Percentiles rank a stretch among this genome's conserved stretches.
Conservation (phyloP, 2,329 filamentous ascomycete genomes). For the Cladosporium cucumerinum region DNA sequence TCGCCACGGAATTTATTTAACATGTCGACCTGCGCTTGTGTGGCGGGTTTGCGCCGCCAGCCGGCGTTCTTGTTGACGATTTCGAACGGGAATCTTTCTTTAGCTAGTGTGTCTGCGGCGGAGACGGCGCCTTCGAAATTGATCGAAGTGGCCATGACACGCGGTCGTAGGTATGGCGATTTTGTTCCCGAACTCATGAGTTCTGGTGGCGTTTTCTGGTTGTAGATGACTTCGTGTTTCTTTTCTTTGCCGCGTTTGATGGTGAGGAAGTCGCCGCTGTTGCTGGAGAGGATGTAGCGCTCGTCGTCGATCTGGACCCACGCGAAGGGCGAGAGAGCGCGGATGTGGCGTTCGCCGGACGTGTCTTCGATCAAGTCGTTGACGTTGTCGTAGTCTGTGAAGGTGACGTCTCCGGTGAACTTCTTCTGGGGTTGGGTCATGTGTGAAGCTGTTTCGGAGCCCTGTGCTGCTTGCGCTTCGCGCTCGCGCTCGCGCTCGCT, state of each 20-base stretch:
- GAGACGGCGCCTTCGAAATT: constrained; percentile 74
- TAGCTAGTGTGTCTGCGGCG: constrained; percentile 67
- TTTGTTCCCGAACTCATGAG: constrained; percentile 32
- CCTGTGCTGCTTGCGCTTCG: constrained; percentile 34
- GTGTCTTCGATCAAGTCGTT: constrained; percentile 84
- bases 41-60: constrained; percentile 69
- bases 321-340: constrained; percentile 67
- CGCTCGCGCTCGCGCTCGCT: constrained; percentile 41
- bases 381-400: constrained; percentile 90
- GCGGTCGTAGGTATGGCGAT: constrained; percentile 64
- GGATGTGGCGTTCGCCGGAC: constrained; percentile 73
- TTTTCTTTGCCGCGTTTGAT: constrained; percentile 43
- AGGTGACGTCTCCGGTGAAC: constrained; percentile 54
- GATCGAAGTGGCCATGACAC: constrained; percentile 61
- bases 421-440: neutral
- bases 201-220: constrained; percentile 37
- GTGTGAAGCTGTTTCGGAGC: neutral
- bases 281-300: constrained; percentile 67
- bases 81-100: constrained; percentile 39
- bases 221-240: constrained; percentile 41
- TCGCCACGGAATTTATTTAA: constrained; percentile 63
- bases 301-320: constrained; percentile 78
- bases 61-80: constrained; percentile 64
- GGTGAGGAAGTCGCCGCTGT: constrained; percentile 57
- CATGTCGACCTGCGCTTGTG: constrained; percentile 60